phyloP scores from a whole-genome alignment of 2,329 filamentous ascomycete genomes.

The Hymenoscyphus occultus region DNA sequence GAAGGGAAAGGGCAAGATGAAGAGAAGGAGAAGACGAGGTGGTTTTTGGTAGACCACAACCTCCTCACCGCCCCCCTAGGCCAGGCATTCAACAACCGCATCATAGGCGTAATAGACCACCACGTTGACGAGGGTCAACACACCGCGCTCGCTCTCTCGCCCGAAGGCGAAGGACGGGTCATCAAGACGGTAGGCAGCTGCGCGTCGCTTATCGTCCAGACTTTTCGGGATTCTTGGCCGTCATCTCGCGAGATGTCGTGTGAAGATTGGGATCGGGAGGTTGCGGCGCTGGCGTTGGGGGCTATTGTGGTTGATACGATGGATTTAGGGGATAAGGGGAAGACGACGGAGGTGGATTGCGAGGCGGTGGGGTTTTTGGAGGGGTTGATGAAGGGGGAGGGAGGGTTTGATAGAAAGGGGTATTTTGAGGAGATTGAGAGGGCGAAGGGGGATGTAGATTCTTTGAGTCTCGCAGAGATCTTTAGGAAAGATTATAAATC shows the following conservation, averaged over 20 bases:
- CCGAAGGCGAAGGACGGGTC: slow-evolving; percentile 52
- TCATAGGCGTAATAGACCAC: slow-evolving; percentile 72
- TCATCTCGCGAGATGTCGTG: no score
- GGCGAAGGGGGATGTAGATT: slow-evolving; percentile 66
- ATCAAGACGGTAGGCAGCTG: slow-evolving; percentile 70
- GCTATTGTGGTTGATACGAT: slow-evolving; percentile 71
- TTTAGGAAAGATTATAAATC: slow-evolving; percentile 83
- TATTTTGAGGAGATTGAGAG: slow-evolving; percentile 59
- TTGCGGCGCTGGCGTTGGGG: slow-evolving; percentile 66
- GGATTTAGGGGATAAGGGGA: slow-evolving; percentile 35
- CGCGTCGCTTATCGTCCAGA: slow-evolving; percentile 42
- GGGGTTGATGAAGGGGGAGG: slow-evolving; percentile 20
- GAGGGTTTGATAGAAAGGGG: slow-evolving; percentile 47
- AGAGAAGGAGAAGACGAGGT: slow-evolving; percentile 52
- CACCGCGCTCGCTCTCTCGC: slow-evolving; percentile 36
- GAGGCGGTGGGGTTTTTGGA: slow-evolving; percentile 59
- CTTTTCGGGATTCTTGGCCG: not conserved
- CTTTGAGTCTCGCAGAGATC: slow-evolving; percentile 61
- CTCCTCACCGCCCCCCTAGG: slow-evolving; percentile 61
- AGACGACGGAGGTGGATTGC: slow-evolving; percentile 62
- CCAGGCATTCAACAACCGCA: slow-evolving; percentile 47
- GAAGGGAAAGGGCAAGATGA: not conserved
- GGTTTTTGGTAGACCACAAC: slow-evolving; percentile 82
- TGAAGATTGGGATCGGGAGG: slow-evolving; percentile 47
- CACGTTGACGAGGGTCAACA: slow-evolving; percentile 65